Percentiles rank a stretch among this genome's conserved stretches.
Evolutionary conservation across 768 basidiomycete species (phyloP).

Genomic region (Xerocomellus chrysenteron): DNA sequence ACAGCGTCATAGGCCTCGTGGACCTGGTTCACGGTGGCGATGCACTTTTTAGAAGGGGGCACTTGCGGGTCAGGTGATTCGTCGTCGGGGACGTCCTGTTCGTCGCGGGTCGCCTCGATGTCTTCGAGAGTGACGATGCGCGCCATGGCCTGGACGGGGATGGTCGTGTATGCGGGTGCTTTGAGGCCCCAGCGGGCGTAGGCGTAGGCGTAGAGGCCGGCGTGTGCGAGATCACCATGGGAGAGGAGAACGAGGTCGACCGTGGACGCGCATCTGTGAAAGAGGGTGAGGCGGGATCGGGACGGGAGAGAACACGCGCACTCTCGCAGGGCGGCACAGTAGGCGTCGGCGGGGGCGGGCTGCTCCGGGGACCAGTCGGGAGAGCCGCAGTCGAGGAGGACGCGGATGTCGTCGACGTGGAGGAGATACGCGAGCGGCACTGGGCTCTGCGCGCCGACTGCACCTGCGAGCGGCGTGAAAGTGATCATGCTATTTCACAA

Average conservation of each 20-base stretch:
- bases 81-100: conserved; percentile 55
- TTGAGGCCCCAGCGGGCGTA: conserved; percentile 82
- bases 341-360: conserved; percentile 37
- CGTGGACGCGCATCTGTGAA: conserved; percentile 65
- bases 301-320: conserved; percentile 36
- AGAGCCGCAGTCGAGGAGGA: conserved; percentile 94
- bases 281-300: conserved; percentile 2
- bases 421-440: conserved; percentile 81
- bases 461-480: conserved; percentile 87
- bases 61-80: conserved; percentile 17
- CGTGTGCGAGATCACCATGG: conserved; percentile 86
- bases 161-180: conserved; percentile 90
- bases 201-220: conserved; percentile 92
- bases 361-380: conserved; percentile 79
- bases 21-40: conserved; percentile 81
- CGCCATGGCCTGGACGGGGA: conserved; percentile 95
- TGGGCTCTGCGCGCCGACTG: conserved; percentile 63
- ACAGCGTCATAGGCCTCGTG: conserved; percentile 91
- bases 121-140: conserved; percentile 89
- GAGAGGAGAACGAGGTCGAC: conserved; percentile 92
- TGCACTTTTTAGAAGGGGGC: conserved; percentile 42
- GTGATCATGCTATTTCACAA: conserved; percentile 58
- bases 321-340: conserved; percentile 68
- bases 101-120: conserved; percentile 74
- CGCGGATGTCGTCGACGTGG: conserved; percentile 90